These are phyloP conservation scores for Coprinopsis sp. DNA, from an alignment of 768 basidiomycete species.

Conservation along the genomic window DNA sequence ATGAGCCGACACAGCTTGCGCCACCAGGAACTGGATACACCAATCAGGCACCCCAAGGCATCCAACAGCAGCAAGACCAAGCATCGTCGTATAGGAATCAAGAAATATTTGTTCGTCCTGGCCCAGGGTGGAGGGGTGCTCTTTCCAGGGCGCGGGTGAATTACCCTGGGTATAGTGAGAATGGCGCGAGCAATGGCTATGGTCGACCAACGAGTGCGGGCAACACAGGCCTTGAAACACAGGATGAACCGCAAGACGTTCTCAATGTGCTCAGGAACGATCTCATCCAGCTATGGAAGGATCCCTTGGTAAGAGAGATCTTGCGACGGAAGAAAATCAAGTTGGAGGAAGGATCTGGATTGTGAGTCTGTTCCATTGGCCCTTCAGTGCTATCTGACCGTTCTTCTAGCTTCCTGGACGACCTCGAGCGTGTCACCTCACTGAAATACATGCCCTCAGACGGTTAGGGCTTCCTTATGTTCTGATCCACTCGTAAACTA, in stretches of 20 bases:
- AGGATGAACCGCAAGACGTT: slow-evolving; percentile 57
- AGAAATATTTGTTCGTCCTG: slow-evolving; percentile 62
- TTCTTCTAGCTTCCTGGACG: slow-evolving; percentile 59
- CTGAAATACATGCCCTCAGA: slow-evolving; percentile 64
- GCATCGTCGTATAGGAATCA: slow-evolving; percentile 32
- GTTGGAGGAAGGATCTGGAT: slow-evolving; percentile 69
- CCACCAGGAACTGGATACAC: slow-evolving; percentile 18
- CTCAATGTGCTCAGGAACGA: slow-evolving; percentile 56
- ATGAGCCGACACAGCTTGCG: slow-evolving; percentile 43
- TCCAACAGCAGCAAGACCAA: slow-evolving; percentile 3
- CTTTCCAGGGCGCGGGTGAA: slow-evolving; percentile 42
- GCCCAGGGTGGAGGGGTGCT: slow-evolving; percentile 60
- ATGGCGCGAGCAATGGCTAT: slow-evolving; percentile 12
- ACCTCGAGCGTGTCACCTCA: slow-evolving; percentile 60
- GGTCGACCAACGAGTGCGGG: slow-evolving; percentile 41
- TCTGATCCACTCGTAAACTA: not conserved
- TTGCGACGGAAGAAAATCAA: slow-evolving; percentile 55
- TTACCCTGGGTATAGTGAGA: slow-evolving; percentile 23
- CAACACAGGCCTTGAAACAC: slow-evolving; percentile 41
- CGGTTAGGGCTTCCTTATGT: slow-evolving; percentile 33
- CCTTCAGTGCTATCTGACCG: slow-evolving; percentile 16
- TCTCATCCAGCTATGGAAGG: slow-evolving; percentile 65
- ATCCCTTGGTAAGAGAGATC: slow-evolving; percentile 52
- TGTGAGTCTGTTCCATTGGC: slow-evolving; percentile 40
- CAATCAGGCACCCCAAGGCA: slow-evolving; percentile 11